Base-by-base conservation (phyloP, 139 green algal species). In the Haematococcus sp. region DNA sequence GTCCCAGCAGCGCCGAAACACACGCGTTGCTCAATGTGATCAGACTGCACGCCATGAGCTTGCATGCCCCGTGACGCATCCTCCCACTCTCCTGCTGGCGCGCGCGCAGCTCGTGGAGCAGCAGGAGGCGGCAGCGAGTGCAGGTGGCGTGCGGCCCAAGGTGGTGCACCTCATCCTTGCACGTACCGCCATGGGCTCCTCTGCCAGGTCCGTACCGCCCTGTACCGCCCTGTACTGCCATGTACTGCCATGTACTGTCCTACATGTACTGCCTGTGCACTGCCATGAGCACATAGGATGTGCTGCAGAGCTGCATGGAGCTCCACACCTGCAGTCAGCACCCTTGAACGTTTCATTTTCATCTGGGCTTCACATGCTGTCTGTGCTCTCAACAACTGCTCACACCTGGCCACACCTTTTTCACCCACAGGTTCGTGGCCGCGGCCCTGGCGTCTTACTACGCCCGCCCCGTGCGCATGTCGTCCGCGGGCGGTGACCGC, bases 151-250 rank as follows among this genome's bases (percentile, higher is more conserved):
- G 11, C 40, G 40, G 40, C 35, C 27, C 15, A 44, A 67, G 3
- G 77, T 83, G 28, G 61, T 88, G 52, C 87, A 93, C 74, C 68
- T 97, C 23, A 84, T 97, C 49, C 63, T 97, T 1, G 89, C 86
- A 5, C 79, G 90, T 44, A 93, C 86, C 16, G 79, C 88, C 5
- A 90, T 86, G 4, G 92, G 92, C 71, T 88, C 74, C 63, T 86
- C 66, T 31, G 83, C 84, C 1, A 83, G 92, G 56, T 96, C 91
- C 82, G 58, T 13, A 61, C 89, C 3, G 85, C 85, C 28, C 76
- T 87, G 35, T 75, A 82, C 2, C 63, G 70, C 13, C 68, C 73
- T 17, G 40, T 85, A 80, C 74, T 61, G 92, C 30, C n/a, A n/a
- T 87, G 35, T 75, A 82, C 2, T 67, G 70, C 13, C 68, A 70